Evolutionary conservation across 2,329 filamentous ascomycete species (phyloP), one percentile per base, ranked within the genome.

Genomic region (Talaromyces verruculosus): DNA sequence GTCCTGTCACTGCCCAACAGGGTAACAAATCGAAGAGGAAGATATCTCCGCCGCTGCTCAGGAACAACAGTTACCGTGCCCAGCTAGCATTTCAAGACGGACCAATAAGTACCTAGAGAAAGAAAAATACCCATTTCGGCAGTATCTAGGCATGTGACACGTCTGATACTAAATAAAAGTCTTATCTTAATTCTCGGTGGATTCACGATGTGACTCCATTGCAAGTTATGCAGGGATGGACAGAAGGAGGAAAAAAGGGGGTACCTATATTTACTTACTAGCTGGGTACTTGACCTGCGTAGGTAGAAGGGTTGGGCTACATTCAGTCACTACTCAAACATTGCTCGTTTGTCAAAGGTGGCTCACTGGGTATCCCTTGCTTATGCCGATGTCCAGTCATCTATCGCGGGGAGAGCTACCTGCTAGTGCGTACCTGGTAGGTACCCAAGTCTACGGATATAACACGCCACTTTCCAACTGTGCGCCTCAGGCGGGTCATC

Each of bases 201-300:
- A 39, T 30, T 33, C 30, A 19, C 19, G 15, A 37, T 49, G 45
- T 30, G 19, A 37, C 22, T 10, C 33, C 1, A 17, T 17, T 62
- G 17, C n/a, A 33, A 53, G 51, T 51, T 63, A 63, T 63, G 61
- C 61, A 63, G 61, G 61, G 61, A 63, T 63, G 47, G 15, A 63
- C 37, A 19, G 47, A 63, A 63, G 47, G 59, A 49, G 47, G 17
- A 51, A 37, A 55, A 47, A 57, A 39, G 3, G 53, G 53, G 53
- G n/a, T 37, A 25, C 22, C 2, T 45, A n/a, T 33, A 60, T 33
- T 45, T 28, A 43, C 37, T 33, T 43, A 8, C 45, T 10, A n/a
- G 37, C 57, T 33, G 6, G 11, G n/a, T 22, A 37, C n/a, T n/a
- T 37, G 3, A 39, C 5, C 33, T 37, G 7, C 53, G 53, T 25